A percentile compares a stretch with the other conserved stretches of the same genome.
phyloP scores from a whole-genome alignment of 805 yeast genomes.

The Candida vartiovaarae region DNA sequence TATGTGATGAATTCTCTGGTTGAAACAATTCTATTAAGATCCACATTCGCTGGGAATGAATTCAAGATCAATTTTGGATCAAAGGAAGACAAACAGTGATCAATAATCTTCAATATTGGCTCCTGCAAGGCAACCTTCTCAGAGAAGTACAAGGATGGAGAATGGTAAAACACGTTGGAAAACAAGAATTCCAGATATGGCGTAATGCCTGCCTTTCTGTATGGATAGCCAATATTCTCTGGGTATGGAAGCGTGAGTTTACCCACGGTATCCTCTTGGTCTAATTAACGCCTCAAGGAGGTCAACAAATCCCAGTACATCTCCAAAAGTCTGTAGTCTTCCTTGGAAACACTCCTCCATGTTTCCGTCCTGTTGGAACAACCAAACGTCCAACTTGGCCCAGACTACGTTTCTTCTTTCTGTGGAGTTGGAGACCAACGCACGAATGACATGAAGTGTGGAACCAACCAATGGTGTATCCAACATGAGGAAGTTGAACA shows the following conservation, averaged over 20 bases:
- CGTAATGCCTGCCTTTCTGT: conserved; percentile 65
- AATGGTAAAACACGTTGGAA: conserved; percentile 55
- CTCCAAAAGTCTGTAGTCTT: conserved; percentile 45
- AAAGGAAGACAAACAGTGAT: conserved; percentile 40
- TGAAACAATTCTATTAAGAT: conserved; percentile 41
- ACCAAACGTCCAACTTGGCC: conserved; percentile 65
- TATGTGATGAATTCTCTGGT: conserved; percentile 39
- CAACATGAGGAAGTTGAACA: conserved; percentile 38
- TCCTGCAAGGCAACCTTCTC: conserved; percentile 40
- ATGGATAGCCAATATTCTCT: conserved; percentile 48
- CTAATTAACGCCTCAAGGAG: conserved; percentile 34
- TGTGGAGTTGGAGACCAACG: conserved; percentile 43
- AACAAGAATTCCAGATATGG: conserved; percentile 73
- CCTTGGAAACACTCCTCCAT: conserved; percentile 38
- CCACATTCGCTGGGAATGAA: conserved; percentile 44
- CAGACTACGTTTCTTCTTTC: conserved; percentile 48
- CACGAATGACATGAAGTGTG: conserved; percentile 47
- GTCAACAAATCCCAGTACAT: conserved; percentile 52
- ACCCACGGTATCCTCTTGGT: conserved; percentile 31
- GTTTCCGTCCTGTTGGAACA: conserved; percentile 35
- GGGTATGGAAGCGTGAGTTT: conserved; percentile 48
- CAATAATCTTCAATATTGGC: conserved; percentile 45
- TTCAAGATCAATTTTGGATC: conserved; percentile 46
- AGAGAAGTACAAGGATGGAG: conserved; percentile 33
- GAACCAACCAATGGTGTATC: conserved; percentile 48